Percentiles rank a stretch among this genome's conserved stretches.
phyloP scores from a whole-genome alignment of 2,329 filamentous ascomycete species.

The Diaporthe sp. region DNA sequence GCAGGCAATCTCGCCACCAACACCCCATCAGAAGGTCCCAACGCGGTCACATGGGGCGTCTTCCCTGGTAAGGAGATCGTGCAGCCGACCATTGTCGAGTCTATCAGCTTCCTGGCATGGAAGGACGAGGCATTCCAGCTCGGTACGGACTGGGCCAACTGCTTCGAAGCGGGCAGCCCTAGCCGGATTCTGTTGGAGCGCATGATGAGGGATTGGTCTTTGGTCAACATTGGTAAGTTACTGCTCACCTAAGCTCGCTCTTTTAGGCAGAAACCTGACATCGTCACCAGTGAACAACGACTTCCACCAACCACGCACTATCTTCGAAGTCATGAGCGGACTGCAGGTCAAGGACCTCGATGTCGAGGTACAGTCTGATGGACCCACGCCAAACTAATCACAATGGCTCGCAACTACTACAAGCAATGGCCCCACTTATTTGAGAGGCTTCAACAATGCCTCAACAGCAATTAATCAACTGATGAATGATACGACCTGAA shows the following conservation, averaged over 20 bases:
- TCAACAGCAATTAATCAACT: constrained; percentile 39
- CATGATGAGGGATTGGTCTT: constrained; percentile 91
- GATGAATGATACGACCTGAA: constrained; percentile 45
- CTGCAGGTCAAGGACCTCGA: constrained; percentile 78
- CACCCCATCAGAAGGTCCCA: constrained; percentile 86
- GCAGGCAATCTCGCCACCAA: constrained; percentile 87
- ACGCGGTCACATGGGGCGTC: constrained; percentile 99
- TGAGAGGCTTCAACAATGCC: constrained; percentile 39
- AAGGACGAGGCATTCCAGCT: constrained; percentile 97
- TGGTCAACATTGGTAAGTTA: constrained; percentile 90
- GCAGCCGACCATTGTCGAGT: constrained; percentile 99
- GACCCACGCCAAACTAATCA: constrained; percentile 31
- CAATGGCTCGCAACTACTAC: neutral
- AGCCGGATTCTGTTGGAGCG: constrained; percentile 84
- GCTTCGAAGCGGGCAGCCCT: constrained; percentile 81
- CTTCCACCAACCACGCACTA: constrained; percentile 85
- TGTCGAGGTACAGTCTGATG: constrained; percentile 49
- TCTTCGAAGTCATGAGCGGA: constrained; percentile 89
- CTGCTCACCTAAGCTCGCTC: neutral
- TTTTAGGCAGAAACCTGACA: neutral
- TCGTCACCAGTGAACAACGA: constrained; percentile 88
- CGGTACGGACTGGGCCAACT: constrained; percentile 94
- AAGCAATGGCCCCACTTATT: neutral
- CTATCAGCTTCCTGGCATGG: constrained; percentile 97
- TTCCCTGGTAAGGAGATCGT: constrained; percentile 99